A percentile compares a stretch with the other conserved stretches of the same genome.
Conservation (phyloP, 352 stramenopile genomes). For the Thalassiosira hispida region DNA sequence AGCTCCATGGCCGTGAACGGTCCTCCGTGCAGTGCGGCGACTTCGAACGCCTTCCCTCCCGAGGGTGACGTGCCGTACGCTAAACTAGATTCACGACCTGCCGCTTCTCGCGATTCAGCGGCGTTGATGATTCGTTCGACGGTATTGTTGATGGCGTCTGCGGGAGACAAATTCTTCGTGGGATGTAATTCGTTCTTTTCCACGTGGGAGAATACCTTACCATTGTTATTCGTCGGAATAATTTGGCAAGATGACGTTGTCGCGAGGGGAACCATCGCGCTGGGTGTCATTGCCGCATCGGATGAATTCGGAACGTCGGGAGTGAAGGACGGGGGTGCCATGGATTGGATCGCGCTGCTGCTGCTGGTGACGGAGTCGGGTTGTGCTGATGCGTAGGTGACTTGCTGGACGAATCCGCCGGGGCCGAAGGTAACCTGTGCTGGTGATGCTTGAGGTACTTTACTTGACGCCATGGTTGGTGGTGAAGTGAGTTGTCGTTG, state of each 20-base stretch:
- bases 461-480: neutral
- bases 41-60: conserved; percentile 11
- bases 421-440: neutral
- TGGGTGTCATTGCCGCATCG: conserved; percentile 7
- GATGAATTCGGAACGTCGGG: conserved; percentile 3
- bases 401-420: conserved; percentile 17
- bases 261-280: neutral
- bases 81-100: conserved; percentile 39
- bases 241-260: neutral
- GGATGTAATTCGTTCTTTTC: conserved; percentile 13
- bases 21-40: conserved; percentile 26
- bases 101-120: conserved; percentile 41
- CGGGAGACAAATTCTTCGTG: neutral
- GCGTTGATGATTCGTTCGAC: conserved; percentile 53
- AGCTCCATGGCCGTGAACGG: conserved; percentile 50
- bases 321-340: conserved; percentile 15
- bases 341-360: conserved; percentile 8
- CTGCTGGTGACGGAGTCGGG: neutral
- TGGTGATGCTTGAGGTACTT: conserved; percentile 23
- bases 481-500: too few relatives aligned
- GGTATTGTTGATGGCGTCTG: conserved; percentile 5
- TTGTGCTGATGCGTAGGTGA: conserved; percentile 9
- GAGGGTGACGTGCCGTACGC: neutral
- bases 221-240: neutral
- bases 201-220: conserved; percentile 26